phyloP scores from a whole-genome alignment of 1,284 basidiomycete genomes.

The Naganishia liquefaciens region DNA sequence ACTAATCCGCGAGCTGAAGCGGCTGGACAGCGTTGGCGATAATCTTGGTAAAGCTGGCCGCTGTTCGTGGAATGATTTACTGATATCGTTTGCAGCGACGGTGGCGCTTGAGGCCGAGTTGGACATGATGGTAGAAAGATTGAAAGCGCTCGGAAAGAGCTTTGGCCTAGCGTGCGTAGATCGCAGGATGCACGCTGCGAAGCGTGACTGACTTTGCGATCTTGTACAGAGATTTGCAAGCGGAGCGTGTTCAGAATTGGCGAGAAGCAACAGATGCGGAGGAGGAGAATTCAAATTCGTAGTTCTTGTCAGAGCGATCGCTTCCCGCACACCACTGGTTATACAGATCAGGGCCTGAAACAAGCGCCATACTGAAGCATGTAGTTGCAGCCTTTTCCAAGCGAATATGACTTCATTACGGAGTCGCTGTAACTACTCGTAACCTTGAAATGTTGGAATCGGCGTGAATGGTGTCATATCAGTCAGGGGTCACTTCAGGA shows the following conservation, averaged over 20 bases:
- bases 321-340: not conserved
- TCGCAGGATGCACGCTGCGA: not conserved
- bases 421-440: too few species aligned
- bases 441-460: too few species aligned
- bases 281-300: not conserved
- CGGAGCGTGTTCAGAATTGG: constrained; percentile 26
- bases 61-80: not conserved
- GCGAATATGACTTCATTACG: too few species aligned
- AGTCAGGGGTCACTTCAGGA: too few species aligned
- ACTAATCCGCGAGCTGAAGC: constrained; percentile 32
- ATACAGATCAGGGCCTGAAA: not conserved
- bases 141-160: constrained; percentile 39
- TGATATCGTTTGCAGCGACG: constrained; percentile 20
- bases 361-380: not conserved
- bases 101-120: constrained; percentile 40
- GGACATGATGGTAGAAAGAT: constrained; percentile 37
- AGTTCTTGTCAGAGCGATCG: not conserved
- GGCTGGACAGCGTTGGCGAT: constrained; percentile 25
- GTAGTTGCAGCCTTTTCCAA: too few species aligned
- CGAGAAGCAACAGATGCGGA: constrained; percentile 10
- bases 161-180: constrained; percentile 33
- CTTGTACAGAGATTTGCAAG: constrained; percentile 18
- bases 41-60: constrained; percentile 24
- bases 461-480: too few species aligned
- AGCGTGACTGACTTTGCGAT: not conserved